A percentile compares a stretch with the other conserved stretches of the same genome.
Conservation (phyloP, 75 land plant species). For the Pinus taeda region DNA sequence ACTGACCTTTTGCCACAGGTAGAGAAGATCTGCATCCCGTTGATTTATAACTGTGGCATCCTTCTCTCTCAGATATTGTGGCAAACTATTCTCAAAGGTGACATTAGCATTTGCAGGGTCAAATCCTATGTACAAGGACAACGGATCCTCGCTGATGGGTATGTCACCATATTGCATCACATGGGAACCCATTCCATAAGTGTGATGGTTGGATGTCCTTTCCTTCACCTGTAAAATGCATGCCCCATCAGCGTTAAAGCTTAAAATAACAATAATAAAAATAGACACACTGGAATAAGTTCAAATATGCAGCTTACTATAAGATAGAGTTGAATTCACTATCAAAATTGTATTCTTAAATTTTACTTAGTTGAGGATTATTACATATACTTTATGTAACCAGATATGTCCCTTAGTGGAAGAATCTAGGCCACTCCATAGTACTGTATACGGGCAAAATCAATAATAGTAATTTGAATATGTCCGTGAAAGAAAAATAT, state of each 20-base stretch:
- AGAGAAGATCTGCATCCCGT: constrained; percentile 85
- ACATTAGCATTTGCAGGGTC: constrained; percentile 79
- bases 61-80: neutral
- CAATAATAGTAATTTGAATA: neutral
- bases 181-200: constrained; percentile 71
- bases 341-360: neutral
- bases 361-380: too few relatives aligned
- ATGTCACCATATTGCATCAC: constrained; percentile 88
- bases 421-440: neutral
- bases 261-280: neutral
- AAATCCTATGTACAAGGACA: constrained; percentile 65
- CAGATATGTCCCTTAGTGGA: neutral
- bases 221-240: constrained; percentile 53
- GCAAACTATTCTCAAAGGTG: constrained; percentile 44
- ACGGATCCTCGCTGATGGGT: constrained; percentile 32
- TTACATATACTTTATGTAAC: neutral
- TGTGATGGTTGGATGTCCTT: constrained; percentile 57
- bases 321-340: neutral
- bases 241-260: neutral
- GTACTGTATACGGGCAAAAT: neutral
- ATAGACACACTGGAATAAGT: too few relatives aligned
- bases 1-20: constrained; percentile 85
- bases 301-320: neutral
- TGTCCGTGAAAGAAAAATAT: neutral
- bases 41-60: constrained; percentile 46